Evolutionary conservation across 305 asterid species (phyloP).

Genomic region (Fraxinus nigra): DNA sequence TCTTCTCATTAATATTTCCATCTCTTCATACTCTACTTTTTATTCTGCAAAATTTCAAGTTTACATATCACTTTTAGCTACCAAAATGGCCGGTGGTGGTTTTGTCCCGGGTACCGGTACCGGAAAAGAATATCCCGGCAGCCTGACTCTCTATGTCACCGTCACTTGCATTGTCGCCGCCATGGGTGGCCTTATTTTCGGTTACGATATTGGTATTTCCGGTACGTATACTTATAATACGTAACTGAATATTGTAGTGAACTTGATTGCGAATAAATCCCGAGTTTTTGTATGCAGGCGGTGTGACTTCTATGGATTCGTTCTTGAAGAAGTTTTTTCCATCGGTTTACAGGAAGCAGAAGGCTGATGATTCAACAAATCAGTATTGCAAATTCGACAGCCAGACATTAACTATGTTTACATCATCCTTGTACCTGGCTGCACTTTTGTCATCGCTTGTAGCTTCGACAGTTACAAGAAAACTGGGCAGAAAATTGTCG

Average conservation of each 20-base stretch:
- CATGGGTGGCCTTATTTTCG: constrained; percentile 93
- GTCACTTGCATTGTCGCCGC: constrained; percentile 81
- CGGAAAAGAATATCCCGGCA: constrained; percentile 75
- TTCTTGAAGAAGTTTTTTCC: constrained; percentile 48
- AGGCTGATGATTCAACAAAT: constrained; percentile 39
- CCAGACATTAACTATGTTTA: constrained; percentile 48
- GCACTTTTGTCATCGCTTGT: constrained; percentile 55
- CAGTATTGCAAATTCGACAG: constrained; percentile 74
- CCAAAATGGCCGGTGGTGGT: constrained; percentile 37
- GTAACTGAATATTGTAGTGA: neutral
- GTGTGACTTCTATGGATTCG: constrained; percentile 59
- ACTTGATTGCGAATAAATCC: neutral
- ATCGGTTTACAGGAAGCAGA: constrained; percentile 36
- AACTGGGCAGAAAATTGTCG: constrained; percentile 50
- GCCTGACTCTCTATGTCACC: constrained; percentile 59
- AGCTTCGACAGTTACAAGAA: constrained; percentile 57
- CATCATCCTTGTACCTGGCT: constrained; percentile 66
- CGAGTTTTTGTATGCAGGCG: constrained; percentile 35
- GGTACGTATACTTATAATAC: constrained; percentile 35
- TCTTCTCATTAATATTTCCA: neutral
- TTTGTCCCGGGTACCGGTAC: constrained; percentile 55
- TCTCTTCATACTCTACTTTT: neutral
- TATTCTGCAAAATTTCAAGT: neutral
- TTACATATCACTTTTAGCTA: neutral
- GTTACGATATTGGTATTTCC: constrained; percentile 89